Percentiles rank a stretch among this genome's conserved stretches.
These are phyloP conservation scores for Fusarium transvaalense DNA, from an alignment of 2,329 filamentous ascomycete genomes.

Conservation along the genomic window DNA sequence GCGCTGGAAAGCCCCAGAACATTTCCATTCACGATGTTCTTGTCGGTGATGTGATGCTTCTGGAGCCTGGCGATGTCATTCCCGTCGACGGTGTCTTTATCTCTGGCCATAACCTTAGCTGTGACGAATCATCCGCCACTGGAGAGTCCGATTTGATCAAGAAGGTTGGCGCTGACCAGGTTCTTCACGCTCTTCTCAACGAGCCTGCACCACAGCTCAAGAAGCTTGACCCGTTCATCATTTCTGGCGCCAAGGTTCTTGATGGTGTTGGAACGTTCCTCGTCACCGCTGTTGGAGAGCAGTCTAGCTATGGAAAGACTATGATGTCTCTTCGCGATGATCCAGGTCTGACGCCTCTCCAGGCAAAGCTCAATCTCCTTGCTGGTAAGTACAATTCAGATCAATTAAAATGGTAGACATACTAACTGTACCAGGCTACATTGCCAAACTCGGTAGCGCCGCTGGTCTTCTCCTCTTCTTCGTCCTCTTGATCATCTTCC, in stretches of 20 bases:
- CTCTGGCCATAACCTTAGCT: conserved; percentile 64
- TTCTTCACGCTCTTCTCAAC: conserved; percentile 62
- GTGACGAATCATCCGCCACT: conserved; percentile 79
- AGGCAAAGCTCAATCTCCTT: conserved; percentile 61
- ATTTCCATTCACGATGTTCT: conserved; percentile 76
- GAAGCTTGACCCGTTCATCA: conserved; percentile 74
- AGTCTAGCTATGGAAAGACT: conserved; percentile 66
- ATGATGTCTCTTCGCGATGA: conserved; percentile 67
- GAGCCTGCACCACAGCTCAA: conserved; percentile 60
- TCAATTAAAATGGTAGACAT: accelerated
- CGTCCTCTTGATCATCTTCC: conserved; percentile 83
- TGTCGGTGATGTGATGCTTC: conserved; percentile 76
- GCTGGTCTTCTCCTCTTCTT: conserved; percentile 80
- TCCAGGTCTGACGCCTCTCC: conserved; percentile 65
- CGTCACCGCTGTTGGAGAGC: conserved; percentile 65
- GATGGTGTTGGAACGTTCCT: conserved; percentile 68
- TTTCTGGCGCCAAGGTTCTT: conserved; percentile 66
- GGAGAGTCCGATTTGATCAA: conserved; percentile 79
- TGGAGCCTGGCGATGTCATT: conserved; percentile 77
- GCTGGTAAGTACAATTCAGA: conserved; percentile 28
- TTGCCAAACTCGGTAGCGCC: conserved; percentile 64
- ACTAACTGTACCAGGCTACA: conserved; percentile 37
- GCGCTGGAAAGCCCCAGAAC: conserved; percentile 72
- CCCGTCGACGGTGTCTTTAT: conserved; percentile 79
- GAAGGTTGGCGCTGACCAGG: conserved; percentile 72